Base-by-base conservation (phyloP, 2,329 filamentous ascomycete genomes). In the Calcarisporium arbuscula region DNA sequence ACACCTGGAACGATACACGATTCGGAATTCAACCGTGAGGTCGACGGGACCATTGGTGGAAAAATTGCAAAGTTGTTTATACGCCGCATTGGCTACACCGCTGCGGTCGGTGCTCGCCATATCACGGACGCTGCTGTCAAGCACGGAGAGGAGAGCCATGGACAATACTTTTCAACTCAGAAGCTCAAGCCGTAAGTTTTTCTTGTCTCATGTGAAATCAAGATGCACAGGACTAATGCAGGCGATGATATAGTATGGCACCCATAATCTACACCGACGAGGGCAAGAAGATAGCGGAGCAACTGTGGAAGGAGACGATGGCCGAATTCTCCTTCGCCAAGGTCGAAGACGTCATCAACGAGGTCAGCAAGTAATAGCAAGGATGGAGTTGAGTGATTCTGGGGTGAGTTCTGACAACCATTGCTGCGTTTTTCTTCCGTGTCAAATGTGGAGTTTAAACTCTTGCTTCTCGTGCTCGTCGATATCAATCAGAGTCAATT, bases 231-330 rank as follows among this genome's bases (percentile, higher is more conserved):
- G n/a, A n/a, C n/a, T n/a, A n/a, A n/a, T n/a, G n/a, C n/a, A n/a
- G n/a, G n/a, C n/a, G n/a, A n/a, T n/a, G n/a, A n/a, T n/a, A 17
- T 21, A 42, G 40, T 1, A 38, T 41, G 34, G 34, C 38, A 2
- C 23, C 37, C 0, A 35, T 41, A 3, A 20, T 46, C 1, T 46
- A 47, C 19, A 41, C 45, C 2, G 28, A 33, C 3, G 34, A 37
- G 14, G 46, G 42, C 12, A 32, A 34, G 4, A 22, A 27, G 2
- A 30, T 37, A 1, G 36, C 34, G 1, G 31, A 34, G 19, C 34
- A 25, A 6, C 28, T 46, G 18, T 47, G 44, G 45, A 35, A 38
- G 8, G 43, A 47, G 29, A 48, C 37, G 5, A 28, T 43, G 37
- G 14, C 35, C 8, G 41, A 48, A 16, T 35, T 48, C 19, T 33